Evolutionary conservation across 2,329 filamentous ascomycete genomes (phyloP), one percentile per base, ranked within the genome.

Genomic region (Chalara sp.): DNA sequence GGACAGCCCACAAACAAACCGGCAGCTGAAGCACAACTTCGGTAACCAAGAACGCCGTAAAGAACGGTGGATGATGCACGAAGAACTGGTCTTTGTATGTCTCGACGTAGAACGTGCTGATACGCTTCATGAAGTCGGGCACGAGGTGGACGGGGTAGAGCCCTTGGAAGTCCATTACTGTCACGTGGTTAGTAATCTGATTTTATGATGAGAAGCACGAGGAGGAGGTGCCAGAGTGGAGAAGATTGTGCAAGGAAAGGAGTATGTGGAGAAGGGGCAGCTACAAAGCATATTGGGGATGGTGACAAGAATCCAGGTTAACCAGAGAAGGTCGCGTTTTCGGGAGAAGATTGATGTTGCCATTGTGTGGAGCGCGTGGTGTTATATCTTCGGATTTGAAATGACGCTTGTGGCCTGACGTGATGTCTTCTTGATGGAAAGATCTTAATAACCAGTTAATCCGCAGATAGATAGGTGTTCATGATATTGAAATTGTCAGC

Each of bases 1-100:
- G 65, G 13, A 84, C 68, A 0, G 78, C 76, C 79, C 79, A 85
- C 11, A 81, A 48, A 44, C 76, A 80, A 13, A 84, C 60, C 0
- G 83, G 83, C 0, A 81, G 64, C 63, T 86, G 83, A 60, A 79
- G 82, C 13, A 80, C 51, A 2, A 78, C 61, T 62, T 87, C 83
- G 61, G 84, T 74, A 63, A 72, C 76, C 30, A 75, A 72, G 61
- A 79, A 82, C 11, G 70, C 56, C 8, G 67, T 68, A 62, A 86
- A 86, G 76, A 79, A 87, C 4, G 71, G 64, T 39, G 81, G 81
- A 2, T 79, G 72, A 4, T 69, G 61, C 33, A 74, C 70, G 68
- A 86, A 85, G 70, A 84, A 84, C 48, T 75, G 78, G 61, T 87
- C 83, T 11, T 74, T 71, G 63, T 84, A 85, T 1, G 74, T 83